Evolutionary conservation across 768 basidiomycete species (phyloP).

Genomic region (Panaeolus cyanescens): DNA sequence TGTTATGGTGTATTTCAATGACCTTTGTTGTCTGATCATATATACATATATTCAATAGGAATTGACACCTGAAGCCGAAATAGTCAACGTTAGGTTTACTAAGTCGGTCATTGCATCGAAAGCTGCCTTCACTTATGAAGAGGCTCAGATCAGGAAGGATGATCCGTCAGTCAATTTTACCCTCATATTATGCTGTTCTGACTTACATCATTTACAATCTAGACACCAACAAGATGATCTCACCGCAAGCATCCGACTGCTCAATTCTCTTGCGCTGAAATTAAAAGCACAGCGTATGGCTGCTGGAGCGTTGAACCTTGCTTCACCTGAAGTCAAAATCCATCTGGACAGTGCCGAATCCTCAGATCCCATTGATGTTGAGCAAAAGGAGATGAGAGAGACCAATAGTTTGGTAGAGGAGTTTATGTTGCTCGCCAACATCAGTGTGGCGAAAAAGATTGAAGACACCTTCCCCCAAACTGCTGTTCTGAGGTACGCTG

Average conservation of each 20-base stretch:
- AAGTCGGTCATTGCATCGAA: slow-evolving; percentile 98
- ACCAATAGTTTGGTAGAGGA: slow-evolving; percentile 98
- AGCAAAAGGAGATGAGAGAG: slow-evolving; percentile 89
- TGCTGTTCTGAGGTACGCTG: slow-evolving; percentile 76
- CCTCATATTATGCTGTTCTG: background rate
- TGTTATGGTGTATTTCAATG: slow-evolving; percentile 6
- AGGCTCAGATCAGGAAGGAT: slow-evolving; percentile 93
- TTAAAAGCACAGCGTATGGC: slow-evolving; percentile 86
- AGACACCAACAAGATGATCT: slow-evolving; percentile 81
- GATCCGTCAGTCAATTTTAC: slow-evolving; percentile 73
- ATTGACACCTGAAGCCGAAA: slow-evolving; percentile 84
- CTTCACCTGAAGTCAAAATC: slow-evolving; percentile 98
- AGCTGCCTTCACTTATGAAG: slow-evolving; percentile 95
- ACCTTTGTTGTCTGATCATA: background rate
- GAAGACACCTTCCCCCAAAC: slow-evolving; percentile 96
- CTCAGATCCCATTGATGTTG: slow-evolving; percentile 94
- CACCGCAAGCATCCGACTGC: slow-evolving; percentile 82
- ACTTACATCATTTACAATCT: background rate
- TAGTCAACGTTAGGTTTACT: slow-evolving; percentile 87
- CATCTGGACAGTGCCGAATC: slow-evolving; percentile 92
- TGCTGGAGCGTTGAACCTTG: slow-evolving; percentile 96
- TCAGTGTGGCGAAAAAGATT: slow-evolving; percentile 89
- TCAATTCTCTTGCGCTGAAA: slow-evolving; percentile 85
- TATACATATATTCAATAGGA: slow-evolving; percentile 54
- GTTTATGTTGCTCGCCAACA: slow-evolving; percentile 98